Evolutionary conservation across 2,329 filamentous ascomycete species (phyloP).

Genomic region (Hypoxylon sp.): DNA sequence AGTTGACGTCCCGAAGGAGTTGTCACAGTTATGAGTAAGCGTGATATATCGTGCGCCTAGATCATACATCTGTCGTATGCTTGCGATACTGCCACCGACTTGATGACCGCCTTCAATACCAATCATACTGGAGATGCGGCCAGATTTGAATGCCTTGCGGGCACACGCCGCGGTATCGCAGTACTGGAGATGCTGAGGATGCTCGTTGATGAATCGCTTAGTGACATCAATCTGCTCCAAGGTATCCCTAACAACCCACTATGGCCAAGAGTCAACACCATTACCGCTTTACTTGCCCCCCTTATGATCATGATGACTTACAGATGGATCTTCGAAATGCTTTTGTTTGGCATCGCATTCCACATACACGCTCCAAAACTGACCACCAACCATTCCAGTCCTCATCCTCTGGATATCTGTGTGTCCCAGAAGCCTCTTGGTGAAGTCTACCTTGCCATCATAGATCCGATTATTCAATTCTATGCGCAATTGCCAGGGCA

Average conservation of each 20-base stretch:
- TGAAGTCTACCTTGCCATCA: slow-evolving; percentile 27
- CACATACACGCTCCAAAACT: slow-evolving; percentile 41
- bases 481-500: slow-evolving; percentile 39
- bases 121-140: slow-evolving; percentile 49
- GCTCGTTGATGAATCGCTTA: slow-evolving; percentile 43
- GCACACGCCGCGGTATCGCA: slow-evolving; percentile 43
- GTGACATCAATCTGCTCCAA: slow-evolving; percentile 50
- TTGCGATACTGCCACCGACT: slow-evolving; percentile 47
- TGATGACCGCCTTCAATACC: slow-evolving; percentile 51
- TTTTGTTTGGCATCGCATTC: slow-evolving; percentile 30
- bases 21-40: slow-evolving; percentile 49
- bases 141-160: slow-evolving; percentile 43
- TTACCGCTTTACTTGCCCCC: too few species aligned
- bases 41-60: slow-evolving; percentile 52
- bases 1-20: slow-evolving; percentile 44
- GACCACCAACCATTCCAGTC: slow-evolving; percentile 34
- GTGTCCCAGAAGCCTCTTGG: slow-evolving; percentile 33
- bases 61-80: slow-evolving; percentile 48
- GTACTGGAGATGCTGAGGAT: slow-evolving; percentile 39
- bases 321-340: slow-evolving; percentile 32
- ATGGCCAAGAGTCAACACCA: not conserved
- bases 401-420: slow-evolving; percentile 36
- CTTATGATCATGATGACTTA: slow-evolving; percentile 10
- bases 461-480: slow-evolving; percentile 40
- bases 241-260: slow-evolving; percentile 35